phyloP scores from a whole-genome alignment of 1,284 basidiomycete genomes.

The Coniferiporia weirii region DNA sequence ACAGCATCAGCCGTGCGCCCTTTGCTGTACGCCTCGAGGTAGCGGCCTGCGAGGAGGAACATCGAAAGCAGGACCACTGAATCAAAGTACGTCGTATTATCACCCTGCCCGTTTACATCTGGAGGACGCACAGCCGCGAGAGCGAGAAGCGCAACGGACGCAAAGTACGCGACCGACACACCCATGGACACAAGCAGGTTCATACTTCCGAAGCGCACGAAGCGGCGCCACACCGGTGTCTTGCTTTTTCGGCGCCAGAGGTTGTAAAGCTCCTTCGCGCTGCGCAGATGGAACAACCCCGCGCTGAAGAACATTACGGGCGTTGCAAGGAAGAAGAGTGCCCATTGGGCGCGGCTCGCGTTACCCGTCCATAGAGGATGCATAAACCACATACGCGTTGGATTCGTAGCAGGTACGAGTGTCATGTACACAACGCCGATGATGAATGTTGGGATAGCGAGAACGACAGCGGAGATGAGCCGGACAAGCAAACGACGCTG shows the following conservation, averaged over 20 bases:
- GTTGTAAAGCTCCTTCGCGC: constrained; percentile 49
- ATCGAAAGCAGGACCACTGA: constrained; percentile 75
- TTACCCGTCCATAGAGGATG: constrained; percentile 60
- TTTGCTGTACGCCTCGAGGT: constrained; percentile 61
- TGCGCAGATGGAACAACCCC: constrained; percentile 50
- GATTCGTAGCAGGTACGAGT: constrained; percentile 46
- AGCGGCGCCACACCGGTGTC: constrained; percentile 46
- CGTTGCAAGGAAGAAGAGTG: constrained; percentile 61
- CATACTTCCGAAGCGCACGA: constrained; percentile 78
- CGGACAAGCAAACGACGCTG: constrained; percentile 48
- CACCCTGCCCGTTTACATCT: constrained; percentile 35
- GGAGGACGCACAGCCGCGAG: constrained; percentile 46
- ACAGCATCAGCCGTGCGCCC: constrained; percentile 69
- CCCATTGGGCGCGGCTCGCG: constrained; percentile 52
- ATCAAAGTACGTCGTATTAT: constrained; percentile 76
- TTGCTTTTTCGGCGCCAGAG: constrained; percentile 53
- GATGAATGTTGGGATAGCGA: constrained; percentile 75
- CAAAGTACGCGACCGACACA: constrained; percentile 74
- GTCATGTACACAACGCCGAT: constrained; percentile 77
- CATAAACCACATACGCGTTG: constrained; percentile 49
- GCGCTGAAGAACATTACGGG: constrained; percentile 70
- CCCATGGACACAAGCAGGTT: constrained; percentile 74
- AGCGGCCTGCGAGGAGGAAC: constrained; percentile 72
- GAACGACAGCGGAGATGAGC: constrained; percentile 52
- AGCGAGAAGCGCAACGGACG: constrained; percentile 66